These are phyloP conservation scores for Diaporthe aspalathi DNA, from an alignment of 2,329 filamentous ascomycete genomes.

Conservation along the genomic window DNA sequence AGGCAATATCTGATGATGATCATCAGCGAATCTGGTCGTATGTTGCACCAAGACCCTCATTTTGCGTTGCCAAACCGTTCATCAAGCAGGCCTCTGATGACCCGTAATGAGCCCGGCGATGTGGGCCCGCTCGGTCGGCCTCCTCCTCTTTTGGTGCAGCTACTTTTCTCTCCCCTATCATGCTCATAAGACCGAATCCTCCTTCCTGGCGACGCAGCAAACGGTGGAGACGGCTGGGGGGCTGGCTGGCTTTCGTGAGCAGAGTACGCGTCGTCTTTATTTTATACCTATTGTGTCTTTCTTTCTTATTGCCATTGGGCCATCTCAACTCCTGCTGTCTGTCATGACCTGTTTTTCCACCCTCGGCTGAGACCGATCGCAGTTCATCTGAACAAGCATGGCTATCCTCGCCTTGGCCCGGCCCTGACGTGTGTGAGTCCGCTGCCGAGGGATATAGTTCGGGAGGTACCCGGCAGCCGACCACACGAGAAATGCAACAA, in stretches of 20 bases:
- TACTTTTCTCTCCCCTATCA: background rate
- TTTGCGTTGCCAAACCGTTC: background rate
- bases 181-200: background rate
- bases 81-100: background rate
- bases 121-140: constrained; percentile 8
- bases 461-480: background rate
- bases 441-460: background rate
- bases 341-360: background rate
- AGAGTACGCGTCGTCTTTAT: constrained; percentile 9
- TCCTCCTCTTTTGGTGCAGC: background rate
- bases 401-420: constrained; percentile 5
- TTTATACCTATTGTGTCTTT: background rate
- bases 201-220: background rate
- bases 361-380: constrained; percentile 22
- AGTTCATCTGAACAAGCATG: constrained; percentile 13
- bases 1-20: constrained; percentile 8
- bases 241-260: background rate
- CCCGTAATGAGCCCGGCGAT: constrained; percentile 13
- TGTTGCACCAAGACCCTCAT: background rate
- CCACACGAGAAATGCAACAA: constrained; percentile 13
- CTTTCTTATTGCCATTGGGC: background rate
- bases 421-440: background rate
- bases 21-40: constrained; percentile 11
- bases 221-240: background rate
- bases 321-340: background rate